phyloP scores from a whole-genome alignment of 805 yeast species.

The Kluyveromyces aestuarii region DNA sequence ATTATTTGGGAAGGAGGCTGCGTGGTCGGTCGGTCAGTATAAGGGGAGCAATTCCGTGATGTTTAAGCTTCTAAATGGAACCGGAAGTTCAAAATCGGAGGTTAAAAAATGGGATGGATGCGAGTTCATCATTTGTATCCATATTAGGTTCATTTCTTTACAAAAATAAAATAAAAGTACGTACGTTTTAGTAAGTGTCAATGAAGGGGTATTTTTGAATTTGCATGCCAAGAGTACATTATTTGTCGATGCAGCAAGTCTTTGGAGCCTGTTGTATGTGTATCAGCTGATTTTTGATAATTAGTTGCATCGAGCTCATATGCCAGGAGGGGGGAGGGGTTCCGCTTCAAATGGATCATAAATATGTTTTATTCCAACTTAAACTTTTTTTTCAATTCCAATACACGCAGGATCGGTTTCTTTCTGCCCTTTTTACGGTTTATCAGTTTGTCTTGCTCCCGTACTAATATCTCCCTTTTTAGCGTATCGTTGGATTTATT shows the following conservation, averaged over 20 bases:
- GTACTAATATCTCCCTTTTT: conserved; percentile 10
- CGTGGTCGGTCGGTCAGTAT: too few species aligned
- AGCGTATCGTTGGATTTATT: conserved; percentile 7
- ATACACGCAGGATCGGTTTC: conserved; percentile 20
- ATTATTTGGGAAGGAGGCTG: too few species aligned
- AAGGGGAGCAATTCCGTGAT: too few species aligned
- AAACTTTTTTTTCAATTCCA: conserved; percentile 14
- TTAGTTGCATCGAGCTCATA: too few species aligned
- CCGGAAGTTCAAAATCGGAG: too few species aligned
- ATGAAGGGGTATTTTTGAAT: not conserved
- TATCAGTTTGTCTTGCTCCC: conserved; percentile 14
- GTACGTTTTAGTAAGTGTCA: not conserved
- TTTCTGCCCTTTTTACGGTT: conserved; percentile 22
- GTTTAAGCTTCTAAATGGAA: too few species aligned
- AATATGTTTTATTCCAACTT: not conserved
- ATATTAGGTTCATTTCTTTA: not conserved
- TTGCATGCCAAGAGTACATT: too few species aligned
- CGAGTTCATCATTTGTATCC: not conserved
- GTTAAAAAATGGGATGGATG: not conserved
- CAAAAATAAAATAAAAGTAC: not conserved
- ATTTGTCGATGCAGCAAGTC: too few species aligned
- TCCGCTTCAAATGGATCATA: too few species aligned
- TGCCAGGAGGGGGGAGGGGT: too few species aligned
- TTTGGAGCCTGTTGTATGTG: too few species aligned
- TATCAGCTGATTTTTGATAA: too few species aligned